Conservation (phyloP, 495 filamentous ascomycete species). For the Talaromyces trachyspermus region DNA sequence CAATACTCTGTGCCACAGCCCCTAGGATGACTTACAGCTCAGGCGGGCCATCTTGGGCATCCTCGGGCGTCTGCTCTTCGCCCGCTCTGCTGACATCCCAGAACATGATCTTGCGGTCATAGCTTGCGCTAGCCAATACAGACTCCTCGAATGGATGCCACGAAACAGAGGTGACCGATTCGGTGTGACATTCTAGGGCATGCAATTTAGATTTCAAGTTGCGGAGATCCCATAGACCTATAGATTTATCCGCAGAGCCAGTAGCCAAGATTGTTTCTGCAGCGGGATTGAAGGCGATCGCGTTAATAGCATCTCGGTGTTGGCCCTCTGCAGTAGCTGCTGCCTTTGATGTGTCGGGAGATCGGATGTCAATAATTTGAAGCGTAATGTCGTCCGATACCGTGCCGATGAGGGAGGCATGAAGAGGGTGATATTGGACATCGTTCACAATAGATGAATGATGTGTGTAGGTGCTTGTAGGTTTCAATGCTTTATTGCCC, state of each 20-base stretch:
- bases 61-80: constrained; percentile 89
- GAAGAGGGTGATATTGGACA: constrained; percentile 85
- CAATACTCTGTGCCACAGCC: not conserved
- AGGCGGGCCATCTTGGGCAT: constrained; percentile 92
- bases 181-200: constrained; percentile 73
- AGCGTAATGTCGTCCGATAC: constrained; percentile 94
- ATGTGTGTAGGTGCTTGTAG: constrained; percentile 71
- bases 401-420: constrained; percentile 74
- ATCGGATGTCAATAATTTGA: constrained; percentile 80
- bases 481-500: constrained; percentile 61
- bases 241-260: constrained; percentile 87
- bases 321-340: constrained; percentile 59
- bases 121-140: constrained; percentile 82
- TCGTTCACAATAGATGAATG: constrained; percentile 92
- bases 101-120: constrained; percentile 89
- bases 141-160: constrained; percentile 90
- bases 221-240: constrained; percentile 91
- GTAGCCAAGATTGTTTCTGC: constrained; percentile 83
- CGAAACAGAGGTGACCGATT: constrained; percentile 79
- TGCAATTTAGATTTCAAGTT: constrained; percentile 83
- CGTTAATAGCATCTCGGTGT: constrained; percentile 90
- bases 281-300: constrained; percentile 84
- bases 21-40: constrained; percentile 62
- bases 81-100: constrained; percentile 91
- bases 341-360: constrained; percentile 49